Percentiles rank a stretch among this genome's conserved stretches.
Conservation (phyloP, 164 flowering plant species). For the Vitis cinerea region DNA sequence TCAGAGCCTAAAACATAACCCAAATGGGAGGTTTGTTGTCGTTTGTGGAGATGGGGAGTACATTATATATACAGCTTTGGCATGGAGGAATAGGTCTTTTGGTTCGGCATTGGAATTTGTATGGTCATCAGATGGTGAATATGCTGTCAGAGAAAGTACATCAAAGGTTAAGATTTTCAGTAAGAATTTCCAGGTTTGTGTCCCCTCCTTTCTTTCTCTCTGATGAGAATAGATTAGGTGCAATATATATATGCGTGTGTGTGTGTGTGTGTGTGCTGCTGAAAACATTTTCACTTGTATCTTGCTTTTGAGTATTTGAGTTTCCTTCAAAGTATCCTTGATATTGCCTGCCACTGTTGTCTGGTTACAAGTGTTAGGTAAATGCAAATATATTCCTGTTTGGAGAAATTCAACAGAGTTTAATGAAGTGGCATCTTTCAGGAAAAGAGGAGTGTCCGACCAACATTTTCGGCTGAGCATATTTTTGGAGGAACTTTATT, state of each 20-base stretch:
- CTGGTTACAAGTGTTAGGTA: constrained; percentile 1
- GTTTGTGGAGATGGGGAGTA: constrained; percentile 99
- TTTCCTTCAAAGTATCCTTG: too few relatives aligned
- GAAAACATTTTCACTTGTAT: background rate
- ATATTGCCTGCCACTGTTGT: background rate
- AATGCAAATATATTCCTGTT: background rate
- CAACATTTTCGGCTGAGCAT: constrained; percentile 91
- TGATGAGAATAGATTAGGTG: background rate
- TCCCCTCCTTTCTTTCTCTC: background rate
- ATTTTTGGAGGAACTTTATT: constrained; percentile 85
- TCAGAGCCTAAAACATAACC: constrained; percentile 96
- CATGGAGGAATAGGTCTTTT: constrained; percentile 99
- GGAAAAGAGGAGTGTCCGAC: constrained; percentile 92
- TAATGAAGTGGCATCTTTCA: constrained; percentile 37
- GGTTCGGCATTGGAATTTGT: constrained; percentile 95
- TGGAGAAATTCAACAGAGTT: constrained; percentile 1
- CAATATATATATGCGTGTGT: background rate
- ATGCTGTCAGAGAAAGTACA: constrained; percentile 94
- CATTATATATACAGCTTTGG: constrained; percentile 91
- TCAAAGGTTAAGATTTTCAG: constrained; percentile 89
- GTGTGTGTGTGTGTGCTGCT: background rate
- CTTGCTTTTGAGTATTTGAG: background rate
- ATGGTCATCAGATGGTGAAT: constrained; percentile 99
- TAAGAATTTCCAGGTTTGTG: constrained; percentile 79
- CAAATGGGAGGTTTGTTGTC: constrained; percentile 97